phyloP scores from a whole-genome alignment of 2,329 filamentous ascomycete genomes.

The Aureobasidium uvarum region DNA sequence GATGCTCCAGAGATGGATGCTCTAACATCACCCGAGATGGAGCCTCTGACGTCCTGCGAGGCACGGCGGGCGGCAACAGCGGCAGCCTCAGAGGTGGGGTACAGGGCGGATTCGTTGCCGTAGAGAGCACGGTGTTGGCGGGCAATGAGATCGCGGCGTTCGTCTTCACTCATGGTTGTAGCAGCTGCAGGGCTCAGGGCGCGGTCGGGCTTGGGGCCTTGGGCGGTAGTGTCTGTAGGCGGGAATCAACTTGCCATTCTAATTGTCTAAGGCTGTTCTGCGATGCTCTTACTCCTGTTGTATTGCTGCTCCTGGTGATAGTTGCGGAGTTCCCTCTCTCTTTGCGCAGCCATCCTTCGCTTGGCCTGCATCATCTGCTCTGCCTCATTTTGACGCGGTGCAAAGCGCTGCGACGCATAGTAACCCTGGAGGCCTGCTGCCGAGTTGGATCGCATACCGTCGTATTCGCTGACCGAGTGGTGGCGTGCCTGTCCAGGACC shows the following conservation, averaged over 20 bases:
- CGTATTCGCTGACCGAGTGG: conserved; percentile 82
- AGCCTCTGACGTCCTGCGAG: conserved; percentile 61
- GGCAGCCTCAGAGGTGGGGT: conserved; percentile 68
- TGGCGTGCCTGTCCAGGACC: conserved; percentile 65
- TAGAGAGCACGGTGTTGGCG: conserved; percentile 95
- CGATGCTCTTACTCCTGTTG: conserved; percentile 86
- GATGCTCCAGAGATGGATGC: conserved; percentile 36
- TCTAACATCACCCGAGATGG: conserved; percentile 47
- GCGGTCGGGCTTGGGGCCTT: conserved; percentile 73
- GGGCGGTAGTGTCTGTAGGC: conserved; percentile 59
- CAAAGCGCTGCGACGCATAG: conserved; percentile 90
- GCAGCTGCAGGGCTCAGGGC: conserved; percentile 72
- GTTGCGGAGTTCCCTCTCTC: conserved; percentile 98
- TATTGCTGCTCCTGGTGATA: conserved; percentile 99
- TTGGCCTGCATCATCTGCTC: conserved; percentile 99
- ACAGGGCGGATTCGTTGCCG: conserved; percentile 67
- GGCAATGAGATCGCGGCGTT: conserved; percentile 91
- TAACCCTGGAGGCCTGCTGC: conserved; percentile 85
- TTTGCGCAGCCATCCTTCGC: conserved; percentile 97
- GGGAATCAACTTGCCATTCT: conserved; percentile 38
- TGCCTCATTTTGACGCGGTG: conserved; percentile 82
- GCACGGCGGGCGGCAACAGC: conserved; percentile 59
- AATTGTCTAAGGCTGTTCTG: conserved; percentile 36
- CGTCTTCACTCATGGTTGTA: conserved; percentile 84
- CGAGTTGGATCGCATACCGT: conserved; percentile 69